phyloP scores from a whole-genome alignment of 2,329 filamentous ascomycete species.

The Aspergillus ochraceus region DNA sequence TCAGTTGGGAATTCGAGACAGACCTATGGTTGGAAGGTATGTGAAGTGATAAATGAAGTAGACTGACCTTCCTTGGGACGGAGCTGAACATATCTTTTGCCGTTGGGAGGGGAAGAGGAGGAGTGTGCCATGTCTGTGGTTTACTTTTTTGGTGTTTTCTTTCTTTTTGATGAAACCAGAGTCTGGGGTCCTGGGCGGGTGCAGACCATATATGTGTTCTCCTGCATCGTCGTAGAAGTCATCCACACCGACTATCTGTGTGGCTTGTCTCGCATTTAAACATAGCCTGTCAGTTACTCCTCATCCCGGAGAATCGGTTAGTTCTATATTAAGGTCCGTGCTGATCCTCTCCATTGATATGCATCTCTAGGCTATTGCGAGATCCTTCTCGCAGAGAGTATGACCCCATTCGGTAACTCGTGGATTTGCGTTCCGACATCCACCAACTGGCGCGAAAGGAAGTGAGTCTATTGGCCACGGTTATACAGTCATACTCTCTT shows the following conservation, averaged over 20 bases:
- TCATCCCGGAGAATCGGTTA: background rate
- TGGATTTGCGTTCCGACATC: background rate
- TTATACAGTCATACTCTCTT: background rate
- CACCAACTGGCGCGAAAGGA: background rate
- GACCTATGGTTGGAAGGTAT: background rate
- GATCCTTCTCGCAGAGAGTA: background rate
- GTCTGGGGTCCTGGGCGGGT: no score
- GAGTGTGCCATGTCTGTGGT: background rate
- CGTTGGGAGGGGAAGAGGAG: background rate
- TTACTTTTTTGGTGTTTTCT: background rate
- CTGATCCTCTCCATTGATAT: background rate
- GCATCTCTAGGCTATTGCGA: background rate
- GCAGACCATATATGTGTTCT: background rate
- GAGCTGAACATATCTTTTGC: conserved; percentile 1
- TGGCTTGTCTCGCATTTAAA: background rate
- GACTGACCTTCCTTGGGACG: conserved; percentile 6
- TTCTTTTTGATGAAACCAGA: background rate
- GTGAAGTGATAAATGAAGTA: background rate
- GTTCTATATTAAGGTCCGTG: background rate
- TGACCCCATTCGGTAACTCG: background rate
- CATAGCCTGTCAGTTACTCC: background rate
- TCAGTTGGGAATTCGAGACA: background rate
- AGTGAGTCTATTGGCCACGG: background rate
- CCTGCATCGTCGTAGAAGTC: background rate
- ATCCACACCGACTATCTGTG: background rate